phyloP scores from a whole-genome alignment of 176 grass and related monocot genomes.

The Bothriochloa decipiens region DNA sequence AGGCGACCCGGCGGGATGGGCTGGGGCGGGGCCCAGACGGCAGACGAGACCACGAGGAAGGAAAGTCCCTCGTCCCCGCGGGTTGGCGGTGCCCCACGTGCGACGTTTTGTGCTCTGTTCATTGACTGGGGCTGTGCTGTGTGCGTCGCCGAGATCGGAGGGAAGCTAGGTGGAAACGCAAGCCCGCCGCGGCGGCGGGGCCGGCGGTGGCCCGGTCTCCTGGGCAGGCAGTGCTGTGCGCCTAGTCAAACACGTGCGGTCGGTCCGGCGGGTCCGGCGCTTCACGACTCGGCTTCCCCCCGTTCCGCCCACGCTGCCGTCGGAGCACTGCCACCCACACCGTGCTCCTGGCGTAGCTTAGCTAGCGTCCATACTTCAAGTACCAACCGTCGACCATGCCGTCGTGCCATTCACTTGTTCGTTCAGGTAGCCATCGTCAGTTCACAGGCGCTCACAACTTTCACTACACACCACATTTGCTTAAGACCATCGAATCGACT shows the following conservation, averaged over 20 bases:
- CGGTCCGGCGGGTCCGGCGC: slow-evolving; percentile 16
- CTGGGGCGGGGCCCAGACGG: not conserved
- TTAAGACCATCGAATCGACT: too few relatives aligned
- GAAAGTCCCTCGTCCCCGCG: not conserved
- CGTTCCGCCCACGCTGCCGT: not conserved
- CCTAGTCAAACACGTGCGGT: slow-evolving; percentile 34
- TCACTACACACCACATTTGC: too few relatives aligned
- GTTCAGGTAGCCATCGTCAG: too few relatives aligned
- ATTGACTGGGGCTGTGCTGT: too few relatives aligned
- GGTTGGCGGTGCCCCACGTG: slow-evolving; percentile 27
- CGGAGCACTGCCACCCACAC: not conserved
- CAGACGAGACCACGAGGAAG: not conserved
- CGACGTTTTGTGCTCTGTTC: not conserved
- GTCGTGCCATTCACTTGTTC: not conserved
- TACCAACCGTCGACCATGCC: not conserved
- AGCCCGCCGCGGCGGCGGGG: slow-evolving; percentile 25
- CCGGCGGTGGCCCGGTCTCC: not conserved
- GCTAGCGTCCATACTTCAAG: not conserved
- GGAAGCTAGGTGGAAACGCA: slow-evolving; percentile 58
- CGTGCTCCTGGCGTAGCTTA: not conserved
- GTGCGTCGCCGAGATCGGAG: not conserved
- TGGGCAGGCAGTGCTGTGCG: not conserved
- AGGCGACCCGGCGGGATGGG: not conserved
- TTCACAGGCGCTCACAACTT: too few relatives aligned
- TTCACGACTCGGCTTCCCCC: not conserved